Evolutionary conservation across 352 stramenopile species (phyloP).

Genomic region (Globisporangium spinosum): DNA sequence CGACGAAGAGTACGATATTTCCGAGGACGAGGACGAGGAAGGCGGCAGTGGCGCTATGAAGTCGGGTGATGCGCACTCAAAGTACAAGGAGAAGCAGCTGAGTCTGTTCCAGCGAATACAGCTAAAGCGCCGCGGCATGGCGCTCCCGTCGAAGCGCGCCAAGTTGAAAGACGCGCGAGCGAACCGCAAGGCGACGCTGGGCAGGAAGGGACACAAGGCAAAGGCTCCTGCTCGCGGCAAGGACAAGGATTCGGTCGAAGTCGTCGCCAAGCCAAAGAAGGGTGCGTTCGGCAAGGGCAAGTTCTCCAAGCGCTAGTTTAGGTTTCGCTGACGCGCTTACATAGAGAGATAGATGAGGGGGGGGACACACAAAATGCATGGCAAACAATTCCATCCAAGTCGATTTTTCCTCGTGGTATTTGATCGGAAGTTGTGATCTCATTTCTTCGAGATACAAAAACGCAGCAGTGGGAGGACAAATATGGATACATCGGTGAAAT

Average conservation of each 20-base stretch:
- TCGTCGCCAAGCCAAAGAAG: slow-evolving; percentile 23
- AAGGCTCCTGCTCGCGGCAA: slow-evolving; percentile 35
- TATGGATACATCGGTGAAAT: not conserved
- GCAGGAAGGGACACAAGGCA: slow-evolving; percentile 22
- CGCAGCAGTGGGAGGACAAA: not conserved
- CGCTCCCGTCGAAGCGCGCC: slow-evolving; percentile 74
- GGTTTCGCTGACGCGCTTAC: not conserved
- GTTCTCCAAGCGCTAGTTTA: slow-evolving; percentile 20
- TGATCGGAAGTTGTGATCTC: not conserved
- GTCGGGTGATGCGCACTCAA: slow-evolving; percentile 21
- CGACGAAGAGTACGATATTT: slow-evolving; percentile 58
- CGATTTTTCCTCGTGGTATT: not conserved
- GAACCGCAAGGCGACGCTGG: slow-evolving; percentile 63
- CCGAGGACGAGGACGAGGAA: slow-evolving; percentile 40
- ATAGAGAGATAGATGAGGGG: not conserved
- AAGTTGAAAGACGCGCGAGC: slow-evolving; percentile 80
- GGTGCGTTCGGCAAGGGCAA: slow-evolving; percentile 21
- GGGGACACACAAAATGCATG: not conserved
- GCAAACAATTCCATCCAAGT: not conserved
- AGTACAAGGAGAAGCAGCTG: slow-evolving; percentile 59
- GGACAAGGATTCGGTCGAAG: slow-evolving; percentile 40
- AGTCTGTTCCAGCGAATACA: slow-evolving; percentile 89
- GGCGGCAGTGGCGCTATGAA: slow-evolving; percentile 6
- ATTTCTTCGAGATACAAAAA: not conserved
- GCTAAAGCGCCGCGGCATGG: slow-evolving; percentile 75